phyloP scores from a whole-genome alignment of 768 basidiomycete genomes.

The Auricularia sp. region DNA sequence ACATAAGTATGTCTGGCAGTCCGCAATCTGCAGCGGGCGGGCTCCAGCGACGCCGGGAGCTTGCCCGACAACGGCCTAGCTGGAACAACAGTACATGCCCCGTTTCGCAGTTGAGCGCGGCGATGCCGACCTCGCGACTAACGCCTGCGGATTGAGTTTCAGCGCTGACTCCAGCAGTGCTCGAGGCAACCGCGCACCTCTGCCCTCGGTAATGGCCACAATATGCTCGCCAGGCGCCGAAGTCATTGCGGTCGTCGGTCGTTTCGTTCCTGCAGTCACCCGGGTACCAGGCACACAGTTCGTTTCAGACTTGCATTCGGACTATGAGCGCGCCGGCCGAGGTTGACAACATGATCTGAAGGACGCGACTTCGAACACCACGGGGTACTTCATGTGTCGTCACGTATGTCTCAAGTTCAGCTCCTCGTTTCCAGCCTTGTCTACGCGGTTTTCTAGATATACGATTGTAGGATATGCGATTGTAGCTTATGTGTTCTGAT shows the following conservation, averaged over 20 bases:
- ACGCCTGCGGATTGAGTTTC: conserved; percentile 27
- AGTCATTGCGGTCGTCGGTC: not conserved
- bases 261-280: not conserved
- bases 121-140: conserved; percentile 78
- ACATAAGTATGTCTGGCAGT: conserved; percentile 62
- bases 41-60: not conserved
- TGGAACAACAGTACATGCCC: conserved; percentile 70
- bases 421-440: too few species aligned
- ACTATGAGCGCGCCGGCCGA: too few species aligned
- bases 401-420: too few species aligned
- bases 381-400: too few species aligned
- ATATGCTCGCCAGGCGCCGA: not conserved
- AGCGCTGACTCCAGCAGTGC: not conserved
- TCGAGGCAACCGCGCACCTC: conserved; percentile 1
- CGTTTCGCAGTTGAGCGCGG: conserved; percentile 71
- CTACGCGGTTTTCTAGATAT: too few species aligned
- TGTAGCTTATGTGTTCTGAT: too few species aligned
- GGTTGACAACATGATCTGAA: too few species aligned
- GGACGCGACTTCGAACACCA: too few species aligned
- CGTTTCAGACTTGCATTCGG: too few species aligned
- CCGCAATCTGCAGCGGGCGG: conserved; percentile 3
- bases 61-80: conserved; percentile 28
- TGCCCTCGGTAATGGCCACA: conserved; percentile 7
- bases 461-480: too few species aligned
- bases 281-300: too few species aligned